A percentile compares a stretch with the other conserved stretches of the same genome.
phyloP scores from a whole-genome alignment of 257 asterid species.

The Galeopsis tetrahit region DNA sequence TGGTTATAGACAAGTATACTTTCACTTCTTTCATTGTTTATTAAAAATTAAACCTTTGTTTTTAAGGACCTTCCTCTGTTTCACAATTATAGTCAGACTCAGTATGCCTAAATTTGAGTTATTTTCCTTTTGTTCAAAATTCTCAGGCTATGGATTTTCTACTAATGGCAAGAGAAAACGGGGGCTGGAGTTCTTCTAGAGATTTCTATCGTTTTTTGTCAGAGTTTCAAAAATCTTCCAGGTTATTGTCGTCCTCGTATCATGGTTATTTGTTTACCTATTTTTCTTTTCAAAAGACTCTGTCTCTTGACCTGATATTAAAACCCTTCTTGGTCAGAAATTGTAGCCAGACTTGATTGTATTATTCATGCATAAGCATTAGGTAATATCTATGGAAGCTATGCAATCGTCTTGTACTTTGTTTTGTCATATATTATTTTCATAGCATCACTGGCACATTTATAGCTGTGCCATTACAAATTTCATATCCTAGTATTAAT shows the following conservation, averaged over 20 bases:
- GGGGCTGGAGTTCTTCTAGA: slow-evolving; percentile 68
- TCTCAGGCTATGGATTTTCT: slow-evolving; percentile 91
- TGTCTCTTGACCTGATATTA: slow-evolving; percentile 7
- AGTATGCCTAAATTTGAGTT: slow-evolving; percentile 14
- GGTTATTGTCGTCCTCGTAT: slow-evolving; percentile 47
- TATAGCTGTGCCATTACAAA: background rate
- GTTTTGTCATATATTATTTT: background rate
- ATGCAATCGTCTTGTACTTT: background rate
- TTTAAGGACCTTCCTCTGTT: slow-evolving; percentile 24
- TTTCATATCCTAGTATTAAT: background rate
- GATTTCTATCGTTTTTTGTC: slow-evolving; percentile 65
- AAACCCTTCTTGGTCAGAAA: slow-evolving; percentile 16
- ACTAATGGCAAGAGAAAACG: slow-evolving; percentile 66
- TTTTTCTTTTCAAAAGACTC: slow-evolving; percentile 8
- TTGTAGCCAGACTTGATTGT: slow-evolving; percentile 3
- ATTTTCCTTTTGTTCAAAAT: slow-evolving; percentile 23
- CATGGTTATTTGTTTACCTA: slow-evolving; percentile 17
- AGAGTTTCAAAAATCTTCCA: slow-evolving; percentile 82
- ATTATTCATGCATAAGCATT: background rate
- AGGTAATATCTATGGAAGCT: slow-evolving; percentile 19
- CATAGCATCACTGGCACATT: background rate
- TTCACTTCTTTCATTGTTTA: slow-evolving; percentile 29
- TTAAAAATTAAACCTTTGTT: slow-evolving; percentile 6
- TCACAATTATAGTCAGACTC: background rate
- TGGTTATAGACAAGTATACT: slow-evolving; percentile 90